Percentiles rank a stretch among this genome's conserved stretches.
These are phyloP conservation scores for Metroxylon sagu DNA, from an alignment of 176 grass and related monocot genomes.

Conservation along the genomic window DNA sequence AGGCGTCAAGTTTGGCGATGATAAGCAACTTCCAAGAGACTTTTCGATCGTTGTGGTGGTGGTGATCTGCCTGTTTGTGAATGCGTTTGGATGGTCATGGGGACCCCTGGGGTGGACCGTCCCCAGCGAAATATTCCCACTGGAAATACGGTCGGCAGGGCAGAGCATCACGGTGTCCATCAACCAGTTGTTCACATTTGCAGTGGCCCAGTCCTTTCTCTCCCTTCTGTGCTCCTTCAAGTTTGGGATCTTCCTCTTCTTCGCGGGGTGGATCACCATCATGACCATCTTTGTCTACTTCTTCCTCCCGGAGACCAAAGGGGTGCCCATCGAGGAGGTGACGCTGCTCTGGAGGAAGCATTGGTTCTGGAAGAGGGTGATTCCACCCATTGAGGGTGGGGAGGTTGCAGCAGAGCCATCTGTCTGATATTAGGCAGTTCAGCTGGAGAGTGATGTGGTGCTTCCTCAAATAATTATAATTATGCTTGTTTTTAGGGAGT, in stretches of 20 bases:
- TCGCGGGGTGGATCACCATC: slow-evolving; percentile 61
- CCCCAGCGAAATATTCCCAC: slow-evolving; percentile 86
- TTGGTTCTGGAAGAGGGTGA: slow-evolving; percentile 67
- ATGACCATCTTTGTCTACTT: slow-evolving; percentile 75
- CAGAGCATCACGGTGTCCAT: slow-evolving; percentile 93
- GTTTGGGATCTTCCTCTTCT: slow-evolving; percentile 94
- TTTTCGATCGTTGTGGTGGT: slow-evolving; percentile 67
- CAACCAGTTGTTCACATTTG: slow-evolving; percentile 75
- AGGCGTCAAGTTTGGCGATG: slow-evolving; percentile 46
- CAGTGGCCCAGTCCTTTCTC: slow-evolving; percentile 69
- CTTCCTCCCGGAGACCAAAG: slow-evolving; percentile 78
- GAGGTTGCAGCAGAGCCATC: slow-evolving; percentile 10
- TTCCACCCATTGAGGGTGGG: slow-evolving; percentile 43
- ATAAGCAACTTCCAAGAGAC: slow-evolving; percentile 56
- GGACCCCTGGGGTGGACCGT: slow-evolving; percentile 85
- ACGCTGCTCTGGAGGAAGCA: slow-evolving; percentile 76
- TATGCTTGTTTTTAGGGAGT: no score
- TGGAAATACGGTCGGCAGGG: slow-evolving; percentile 82
- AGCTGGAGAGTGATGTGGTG: background rate
- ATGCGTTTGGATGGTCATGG: slow-evolving; percentile 92
- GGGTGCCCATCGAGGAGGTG: slow-evolving; percentile 89
- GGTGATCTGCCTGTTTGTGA: slow-evolving; percentile 85
- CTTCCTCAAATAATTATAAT: no score
- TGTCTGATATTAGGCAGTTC: background rate
- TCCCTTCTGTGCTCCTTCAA: slow-evolving; percentile 62